Evolutionary conservation across 2,329 filamentous ascomycete genomes (phyloP).

Genomic region (Monascus ruber): DNA sequence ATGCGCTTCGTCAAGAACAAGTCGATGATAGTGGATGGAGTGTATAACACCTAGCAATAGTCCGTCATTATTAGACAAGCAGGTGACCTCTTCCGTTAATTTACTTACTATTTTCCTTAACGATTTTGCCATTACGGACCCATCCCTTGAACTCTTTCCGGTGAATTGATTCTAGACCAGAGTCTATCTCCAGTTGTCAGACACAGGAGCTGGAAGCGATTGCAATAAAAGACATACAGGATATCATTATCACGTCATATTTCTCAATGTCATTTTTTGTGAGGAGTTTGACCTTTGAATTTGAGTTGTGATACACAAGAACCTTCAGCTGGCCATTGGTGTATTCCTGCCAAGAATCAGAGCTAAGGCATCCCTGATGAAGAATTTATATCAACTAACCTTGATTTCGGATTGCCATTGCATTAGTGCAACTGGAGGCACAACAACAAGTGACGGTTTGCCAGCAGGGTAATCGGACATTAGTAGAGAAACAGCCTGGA

Average conservation of each 20-base stretch:
- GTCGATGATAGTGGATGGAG: slow-evolving; percentile 72
- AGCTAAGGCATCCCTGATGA: no score
- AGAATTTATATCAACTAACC: slow-evolving; percentile 28
- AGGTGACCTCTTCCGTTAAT: background rate
- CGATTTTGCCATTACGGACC: slow-evolving; percentile 63
- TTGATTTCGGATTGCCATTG: slow-evolving; percentile 82
- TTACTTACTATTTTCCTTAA: slow-evolving; percentile 58
- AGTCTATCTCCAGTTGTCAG: slow-evolving; percentile 23
- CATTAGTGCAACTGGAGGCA: slow-evolving; percentile 88
- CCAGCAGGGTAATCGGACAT: slow-evolving; percentile 93
- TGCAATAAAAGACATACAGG: slow-evolving; percentile 54
- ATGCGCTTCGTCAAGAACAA: slow-evolving; percentile 91
- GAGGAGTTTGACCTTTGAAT: slow-evolving; percentile 68
- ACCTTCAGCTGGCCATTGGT: slow-evolving; percentile 85
- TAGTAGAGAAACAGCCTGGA: slow-evolving; percentile 92
- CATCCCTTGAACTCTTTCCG: slow-evolving; percentile 89
- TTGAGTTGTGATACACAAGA: slow-evolving; percentile 80
- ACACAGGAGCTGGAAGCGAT: background rate
- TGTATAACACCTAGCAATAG: slow-evolving; percentile 57
- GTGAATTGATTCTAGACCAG: slow-evolving; percentile 74
- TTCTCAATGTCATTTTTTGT: slow-evolving; percentile 63
- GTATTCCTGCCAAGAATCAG: slow-evolving; percentile 38
- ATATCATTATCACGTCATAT: slow-evolving; percentile 93
- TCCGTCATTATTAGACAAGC: slow-evolving; percentile 2
- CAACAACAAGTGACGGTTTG: slow-evolving; percentile 72